Evolutionary conservation across 495 filamentous ascomycete species (phyloP), one percentile per base, ranked within the genome.

Genomic region (Extremus antarcticus): DNA sequence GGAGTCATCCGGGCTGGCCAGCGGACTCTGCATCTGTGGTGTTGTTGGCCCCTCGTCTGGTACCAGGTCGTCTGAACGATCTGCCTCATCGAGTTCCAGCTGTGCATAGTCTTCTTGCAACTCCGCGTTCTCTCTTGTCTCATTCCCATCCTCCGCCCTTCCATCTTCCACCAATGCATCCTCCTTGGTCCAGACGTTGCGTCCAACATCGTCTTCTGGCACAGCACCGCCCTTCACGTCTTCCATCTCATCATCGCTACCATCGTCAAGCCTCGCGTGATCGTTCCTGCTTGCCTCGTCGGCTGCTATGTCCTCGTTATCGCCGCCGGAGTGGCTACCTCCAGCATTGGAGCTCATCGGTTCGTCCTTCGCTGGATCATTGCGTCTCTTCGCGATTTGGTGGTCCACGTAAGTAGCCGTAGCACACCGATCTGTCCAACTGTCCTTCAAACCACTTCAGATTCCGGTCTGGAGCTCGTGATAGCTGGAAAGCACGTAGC

Each of bases 321-420:
- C 55, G 53, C 55, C 66, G 57, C 64, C 66, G n/a, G 52, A 61
- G 50, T 61, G 55, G 57, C 64, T 65, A 58, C 63, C 66, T 47
- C 59, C 66, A 54, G 63, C 61, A 54, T 51, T 52, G 63, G 69
- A 69, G 68, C 69, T 71, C 69, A 71, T 71, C 57, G 56, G 66
- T 56, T 50, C 39, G 22, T 47, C 25, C 38, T 45, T n/a, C 15
- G 4, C 15, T 4, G 25, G 11, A 35, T 50, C 57, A 63, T 57
- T 48, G 50, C 61, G 49, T 25, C 50, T 45, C 29, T n/a, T n/a
- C n/a, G n/a, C n/a, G n/a, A n/a, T n/a, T n/a, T n/a, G n/a, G n/a
- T n/a, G n/a, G n/a, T n/a, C n/a, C n/a, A n/a, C n/a, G n/a, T n/a
- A n/a, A n/a, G n/a, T n/a, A n/a, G n/a, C n/a, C n/a, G n/a, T n/a